Percentiles rank a stretch among this genome's conserved stretches.
Conservation (phyloP, 2,329 filamentous ascomycete species). For the Bertia moriformis region DNA sequence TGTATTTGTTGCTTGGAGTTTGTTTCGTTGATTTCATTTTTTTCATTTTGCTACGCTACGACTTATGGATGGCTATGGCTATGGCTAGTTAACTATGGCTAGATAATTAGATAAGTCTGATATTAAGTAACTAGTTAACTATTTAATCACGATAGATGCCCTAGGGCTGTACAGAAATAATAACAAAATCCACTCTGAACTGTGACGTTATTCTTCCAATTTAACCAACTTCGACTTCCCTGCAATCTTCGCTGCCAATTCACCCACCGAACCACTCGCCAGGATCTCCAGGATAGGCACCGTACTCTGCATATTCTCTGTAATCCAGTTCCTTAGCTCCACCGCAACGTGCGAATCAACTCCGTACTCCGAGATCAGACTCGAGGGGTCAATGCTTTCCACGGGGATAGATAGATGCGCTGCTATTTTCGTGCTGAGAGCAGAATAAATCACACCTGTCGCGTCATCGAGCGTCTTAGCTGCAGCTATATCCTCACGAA, state of each 20-base stretch:
- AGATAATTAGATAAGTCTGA: no score
- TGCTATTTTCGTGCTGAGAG: background rate
- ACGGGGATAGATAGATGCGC: background rate
- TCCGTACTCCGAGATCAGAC: background rate
- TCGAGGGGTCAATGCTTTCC: background rate
- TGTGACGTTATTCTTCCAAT: conserved; percentile 3
- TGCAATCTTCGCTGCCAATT: conserved; percentile 9
- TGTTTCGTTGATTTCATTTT: no score
- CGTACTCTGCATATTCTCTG: conserved; percentile 10
- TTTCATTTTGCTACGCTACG: no score
- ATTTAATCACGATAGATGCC: no score
- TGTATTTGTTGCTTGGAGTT: no score
- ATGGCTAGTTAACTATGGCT: no score
- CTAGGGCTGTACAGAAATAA: no score
- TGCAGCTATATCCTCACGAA: background rate
- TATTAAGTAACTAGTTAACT: no score
- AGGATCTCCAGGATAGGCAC: conserved; percentile 14
- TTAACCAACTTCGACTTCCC: conserved; percentile 8
- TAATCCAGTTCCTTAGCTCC: background rate
- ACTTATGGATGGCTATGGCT: no score
- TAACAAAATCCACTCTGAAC: no score
- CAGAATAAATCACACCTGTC: background rate
- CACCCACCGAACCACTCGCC: conserved; percentile 7
- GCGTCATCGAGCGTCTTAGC: background rate
- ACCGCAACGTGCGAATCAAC: background rate